Evolutionary conservation across 352 stramenopile genomes (phyloP), one percentile per base, ranked within the genome.

Genomic region (Pythium biforme): DNA sequence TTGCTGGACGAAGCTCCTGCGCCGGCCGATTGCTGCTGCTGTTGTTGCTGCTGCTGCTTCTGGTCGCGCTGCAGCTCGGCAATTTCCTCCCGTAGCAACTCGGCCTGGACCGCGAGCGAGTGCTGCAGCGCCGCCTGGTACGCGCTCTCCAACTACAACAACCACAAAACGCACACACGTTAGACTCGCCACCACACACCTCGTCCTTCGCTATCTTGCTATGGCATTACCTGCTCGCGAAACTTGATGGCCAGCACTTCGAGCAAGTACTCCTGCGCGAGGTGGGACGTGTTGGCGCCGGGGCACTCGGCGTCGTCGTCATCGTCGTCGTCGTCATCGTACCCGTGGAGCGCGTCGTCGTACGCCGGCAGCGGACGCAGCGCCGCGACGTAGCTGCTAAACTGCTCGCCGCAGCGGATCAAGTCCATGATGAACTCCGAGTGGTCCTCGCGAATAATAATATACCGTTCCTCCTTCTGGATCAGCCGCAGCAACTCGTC

Each of bases 361-460:
- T 63, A 70, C 27, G 57, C 31, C 11, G 63, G 49, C 20, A 52
- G 27, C 25, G 59, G 64, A 4, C 56, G 74, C 47, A 84, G 77
- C 3, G 79, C 65, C 23, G 76, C 77, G 15, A 88, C 59, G 63
- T 87, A 87, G 70, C 75, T 88, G 39, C 64, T 70, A 60, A 92
- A 88, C 66, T 89, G 81, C 59, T 88, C 79, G 40, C 83, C 83
- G 55, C 81, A 92, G 55, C 83, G 81, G 29, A 92, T 90, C 47
- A 92, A 52, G 65, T 92, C 77, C 70, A 88, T 87, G 66, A 92
- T 90, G 51, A 92, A 90, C 34, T 90, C 79, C 29, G 78, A 81
- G 68, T 92, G 83, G 51, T 90, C 78, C 46, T 92, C 83, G 52
- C 79, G 77, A 74, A 92, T 89, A 76, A 92, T 87, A 70, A 92